phyloP scores from a whole-genome alignment of 2,329 filamentous ascomycete genomes.

The Arachnomyces sp. region DNA sequence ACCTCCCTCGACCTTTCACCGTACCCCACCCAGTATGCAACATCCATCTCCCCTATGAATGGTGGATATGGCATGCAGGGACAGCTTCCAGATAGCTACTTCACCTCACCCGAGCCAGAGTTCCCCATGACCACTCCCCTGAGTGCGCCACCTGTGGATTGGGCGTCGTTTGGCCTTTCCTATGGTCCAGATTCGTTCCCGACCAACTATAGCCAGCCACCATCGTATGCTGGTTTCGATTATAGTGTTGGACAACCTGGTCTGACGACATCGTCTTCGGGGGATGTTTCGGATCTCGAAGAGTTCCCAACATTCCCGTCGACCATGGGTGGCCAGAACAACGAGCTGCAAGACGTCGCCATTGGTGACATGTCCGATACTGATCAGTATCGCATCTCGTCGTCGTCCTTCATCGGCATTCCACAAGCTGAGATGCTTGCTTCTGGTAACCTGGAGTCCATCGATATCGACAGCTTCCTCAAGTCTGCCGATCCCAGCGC shows the following conservation, averaged over 20 bases:
- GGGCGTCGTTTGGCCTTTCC: conserved; percentile 40
- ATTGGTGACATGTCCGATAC: conserved; percentile 31
- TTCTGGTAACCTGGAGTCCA: conserved; percentile 31
- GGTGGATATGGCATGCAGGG: conserved; percentile 19
- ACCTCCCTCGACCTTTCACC: conserved; percentile 25
- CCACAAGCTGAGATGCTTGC: conserved; percentile 35
- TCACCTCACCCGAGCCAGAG: conserved; percentile 37
- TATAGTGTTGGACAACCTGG: conserved; percentile 32
- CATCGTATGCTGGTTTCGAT: conserved; percentile 40
- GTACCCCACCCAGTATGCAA: conserved; percentile 23
- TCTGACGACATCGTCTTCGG: conserved; percentile 39
- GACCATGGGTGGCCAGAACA: conserved; percentile 17
- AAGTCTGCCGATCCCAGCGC: conserved; percentile 21
- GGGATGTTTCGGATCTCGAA: conserved; percentile 42
- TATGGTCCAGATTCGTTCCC: conserved; percentile 27
- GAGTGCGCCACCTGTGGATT: conserved; percentile 38
- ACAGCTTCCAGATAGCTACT: conserved; percentile 32
- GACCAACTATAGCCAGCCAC: conserved; percentile 35
- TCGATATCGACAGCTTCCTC: conserved; percentile 38
- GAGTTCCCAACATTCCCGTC: conserved; percentile 32
- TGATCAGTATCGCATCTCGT: conserved; percentile 35
- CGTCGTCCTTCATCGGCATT: conserved; percentile 35
- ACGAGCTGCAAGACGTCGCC: conserved; percentile 20
- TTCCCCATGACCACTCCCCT: conserved; percentile 28
- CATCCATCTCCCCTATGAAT: conserved; percentile 13